These are phyloP conservation scores for Cladosporium sphaerospermum DNA, from an alignment of 2,329 filamentous ascomycete genomes.

Conservation along the genomic window DNA sequence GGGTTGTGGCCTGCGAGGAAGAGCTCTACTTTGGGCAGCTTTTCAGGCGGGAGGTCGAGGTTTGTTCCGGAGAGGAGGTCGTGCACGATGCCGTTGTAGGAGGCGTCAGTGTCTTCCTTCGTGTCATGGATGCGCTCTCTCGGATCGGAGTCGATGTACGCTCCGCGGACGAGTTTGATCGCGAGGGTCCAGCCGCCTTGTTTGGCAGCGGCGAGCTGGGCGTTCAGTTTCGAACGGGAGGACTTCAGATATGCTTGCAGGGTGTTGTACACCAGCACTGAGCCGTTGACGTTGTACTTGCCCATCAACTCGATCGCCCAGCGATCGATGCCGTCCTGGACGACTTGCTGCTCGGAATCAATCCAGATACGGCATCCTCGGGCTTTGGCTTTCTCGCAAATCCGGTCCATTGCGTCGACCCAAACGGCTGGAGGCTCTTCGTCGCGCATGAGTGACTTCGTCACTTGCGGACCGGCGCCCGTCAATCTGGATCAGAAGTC, in stretches of 20 bases:
- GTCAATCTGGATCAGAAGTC: conserved; percentile 33
- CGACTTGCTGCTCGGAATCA: conserved; percentile 49
- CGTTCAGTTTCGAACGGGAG: conserved; percentile 37
- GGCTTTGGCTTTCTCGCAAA: conserved; percentile 38
- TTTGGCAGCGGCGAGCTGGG: conserved; percentile 42
- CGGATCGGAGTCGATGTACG: conserved; percentile 48
- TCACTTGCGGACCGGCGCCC: conserved; percentile 41
- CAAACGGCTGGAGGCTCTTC: conserved; percentile 37
- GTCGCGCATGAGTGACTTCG: conserved; percentile 36
- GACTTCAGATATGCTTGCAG: conserved; percentile 54
- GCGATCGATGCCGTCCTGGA: conserved; percentile 47
- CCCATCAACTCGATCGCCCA: conserved; percentile 63
- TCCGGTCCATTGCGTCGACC: conserved; percentile 37
- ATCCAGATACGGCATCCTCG: conserved; percentile 44
- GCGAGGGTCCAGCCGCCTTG: conserved; percentile 47
- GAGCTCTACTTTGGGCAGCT: conserved; percentile 46
- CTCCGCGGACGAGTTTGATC: conserved; percentile 52
- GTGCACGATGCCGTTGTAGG: conserved; percentile 66
- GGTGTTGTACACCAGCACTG: conserved; percentile 65
- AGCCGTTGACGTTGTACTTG: conserved; percentile 37
- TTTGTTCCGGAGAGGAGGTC: conserved; percentile 48
- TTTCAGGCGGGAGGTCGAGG: conserved; percentile 22
- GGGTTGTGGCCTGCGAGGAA: conserved; percentile 81
- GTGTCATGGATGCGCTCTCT: conserved; percentile 46
- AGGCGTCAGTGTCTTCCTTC: conserved; percentile 49